Conservation (phyloP, 169 alveolate species). For the Theileria orientalis region DNA sequence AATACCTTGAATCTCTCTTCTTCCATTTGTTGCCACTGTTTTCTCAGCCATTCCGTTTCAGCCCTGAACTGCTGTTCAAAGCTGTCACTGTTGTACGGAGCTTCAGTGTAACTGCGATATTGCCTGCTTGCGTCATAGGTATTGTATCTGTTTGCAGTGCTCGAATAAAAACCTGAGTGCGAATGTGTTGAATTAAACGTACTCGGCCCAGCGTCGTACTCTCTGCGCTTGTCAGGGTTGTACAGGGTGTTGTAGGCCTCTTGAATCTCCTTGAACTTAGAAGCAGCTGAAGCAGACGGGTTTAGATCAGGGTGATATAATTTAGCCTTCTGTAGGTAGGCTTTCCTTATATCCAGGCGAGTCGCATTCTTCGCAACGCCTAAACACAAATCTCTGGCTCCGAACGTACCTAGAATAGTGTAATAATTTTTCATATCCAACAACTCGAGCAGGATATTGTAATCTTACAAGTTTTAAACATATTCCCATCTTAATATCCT, state of each 20-base stretch:
- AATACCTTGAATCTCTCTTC: conserved; percentile 51
- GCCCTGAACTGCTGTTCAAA: conserved; percentile 66
- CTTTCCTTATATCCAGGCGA: conserved; percentile 84
- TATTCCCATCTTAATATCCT: conserved; percentile 13
- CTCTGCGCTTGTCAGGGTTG: conserved; percentile 72
- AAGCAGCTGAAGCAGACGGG: conserved; percentile 77
- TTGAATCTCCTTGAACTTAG: conserved; percentile 83
- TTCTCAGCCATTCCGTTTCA: conserved; percentile 62
- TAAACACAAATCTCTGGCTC: background rate
- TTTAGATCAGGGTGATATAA: conserved; percentile 90
- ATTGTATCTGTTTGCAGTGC: conserved; percentile 5
- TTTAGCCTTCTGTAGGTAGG: conserved; percentile 87
- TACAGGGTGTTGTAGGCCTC: conserved; percentile 85
- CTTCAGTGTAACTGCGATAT: conserved; percentile 33
- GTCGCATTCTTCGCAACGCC: conserved; percentile 80
- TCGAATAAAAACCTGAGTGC: conserved; percentile 36
- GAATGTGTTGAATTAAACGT: background rate
- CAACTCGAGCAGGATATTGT: background rate
- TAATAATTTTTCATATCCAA: conserved; percentile 62
- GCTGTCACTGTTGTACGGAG: conserved; percentile 39
- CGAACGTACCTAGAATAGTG: conserved; percentile 52
- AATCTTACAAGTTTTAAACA: background rate
- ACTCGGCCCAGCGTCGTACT: conserved; percentile 54
- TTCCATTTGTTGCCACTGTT: conserved; percentile 69
- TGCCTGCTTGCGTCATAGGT: background rate